Percentiles rank a stretch among this genome's conserved stretches.
Evolutionary conservation across 2,329 filamentous ascomycete genomes (phyloP).

Genomic region (Epichloe glyceriae): DNA sequence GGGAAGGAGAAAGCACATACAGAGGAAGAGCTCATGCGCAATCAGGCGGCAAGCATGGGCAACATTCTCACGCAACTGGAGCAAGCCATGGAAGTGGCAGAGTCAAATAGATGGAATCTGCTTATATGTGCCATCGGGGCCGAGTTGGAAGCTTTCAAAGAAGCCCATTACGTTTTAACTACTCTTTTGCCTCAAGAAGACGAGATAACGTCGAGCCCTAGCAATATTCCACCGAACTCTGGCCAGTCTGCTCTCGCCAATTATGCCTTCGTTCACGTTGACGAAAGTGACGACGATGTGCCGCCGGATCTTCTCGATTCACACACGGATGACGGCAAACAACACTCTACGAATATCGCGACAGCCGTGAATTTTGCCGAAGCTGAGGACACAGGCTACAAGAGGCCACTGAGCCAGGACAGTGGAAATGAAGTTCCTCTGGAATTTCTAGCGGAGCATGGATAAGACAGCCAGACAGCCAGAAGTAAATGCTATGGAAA

Average conservation of each 20-base stretch:
- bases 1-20: constrained; percentile 18
- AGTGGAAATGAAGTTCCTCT: constrained; percentile 37
- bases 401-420: constrained; percentile 15
- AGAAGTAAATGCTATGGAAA: background rate
- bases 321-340: constrained; percentile 15
- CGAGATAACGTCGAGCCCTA: background rate
- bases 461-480: background rate
- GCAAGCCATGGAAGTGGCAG: constrained; percentile 38
- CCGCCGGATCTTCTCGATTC: constrained; percentile 18
- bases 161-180: constrained; percentile 44
- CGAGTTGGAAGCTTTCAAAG: constrained; percentile 53
- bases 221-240: background rate
- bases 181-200: background rate
- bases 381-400: constrained; percentile 5
- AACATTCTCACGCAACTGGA: constrained; percentile 42
- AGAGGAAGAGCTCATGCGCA: constrained; percentile 26
- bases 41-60: constrained; percentile 43
- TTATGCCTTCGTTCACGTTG: background rate
- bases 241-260: background rate
- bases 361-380: background rate
- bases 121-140: constrained; percentile 65
- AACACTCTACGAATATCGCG: background rate
- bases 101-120: constrained; percentile 56
- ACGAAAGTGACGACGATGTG: constrained; percentile 13
- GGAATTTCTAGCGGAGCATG: constrained; percentile 38